Conservation (phyloP, 2,329 filamentous ascomycete species). For the Aspergillus costaricaensis region DNA sequence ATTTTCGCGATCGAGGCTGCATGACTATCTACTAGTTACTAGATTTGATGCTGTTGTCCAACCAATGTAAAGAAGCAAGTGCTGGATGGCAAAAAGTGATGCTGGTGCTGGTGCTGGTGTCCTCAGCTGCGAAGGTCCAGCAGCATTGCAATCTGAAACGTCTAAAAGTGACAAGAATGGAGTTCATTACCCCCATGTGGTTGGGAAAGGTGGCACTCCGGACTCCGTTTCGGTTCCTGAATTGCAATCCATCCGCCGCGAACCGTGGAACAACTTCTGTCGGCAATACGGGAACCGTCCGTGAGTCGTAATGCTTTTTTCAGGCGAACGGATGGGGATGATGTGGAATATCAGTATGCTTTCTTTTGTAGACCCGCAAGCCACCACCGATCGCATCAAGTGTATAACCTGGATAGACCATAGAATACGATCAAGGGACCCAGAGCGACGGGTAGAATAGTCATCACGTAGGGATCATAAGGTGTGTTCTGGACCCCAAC, state of each 20-base stretch:
- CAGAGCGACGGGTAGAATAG: not conserved
- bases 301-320: not conserved
- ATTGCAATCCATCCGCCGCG: conserved; percentile 6
- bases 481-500: conserved; percentile 5
- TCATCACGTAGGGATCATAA: not conserved
- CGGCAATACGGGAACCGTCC: conserved; percentile 2
- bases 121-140: not conserved
- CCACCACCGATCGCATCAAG: not conserved
- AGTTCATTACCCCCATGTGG: not conserved
- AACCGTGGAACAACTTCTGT: conserved; percentile 6
- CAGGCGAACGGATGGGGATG: not conserved
- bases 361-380: not conserved
- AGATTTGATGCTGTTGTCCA: no score
- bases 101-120: not conserved
- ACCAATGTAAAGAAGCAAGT: no score
- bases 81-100: no score
- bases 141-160: not conserved
- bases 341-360: not conserved
- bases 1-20: not conserved
- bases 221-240: conserved; percentile 4
- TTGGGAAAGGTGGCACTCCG: not conserved
- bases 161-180: not conserved
- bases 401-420: not conserved
- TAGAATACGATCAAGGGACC: not conserved
- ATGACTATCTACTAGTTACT: no score